Percentiles rank a stretch among this genome's conserved stretches.
These are phyloP conservation scores for Blastomyces parvus DNA, from an alignment of 2,329 filamentous ascomycete genomes.

Conservation along the genomic window DNA sequence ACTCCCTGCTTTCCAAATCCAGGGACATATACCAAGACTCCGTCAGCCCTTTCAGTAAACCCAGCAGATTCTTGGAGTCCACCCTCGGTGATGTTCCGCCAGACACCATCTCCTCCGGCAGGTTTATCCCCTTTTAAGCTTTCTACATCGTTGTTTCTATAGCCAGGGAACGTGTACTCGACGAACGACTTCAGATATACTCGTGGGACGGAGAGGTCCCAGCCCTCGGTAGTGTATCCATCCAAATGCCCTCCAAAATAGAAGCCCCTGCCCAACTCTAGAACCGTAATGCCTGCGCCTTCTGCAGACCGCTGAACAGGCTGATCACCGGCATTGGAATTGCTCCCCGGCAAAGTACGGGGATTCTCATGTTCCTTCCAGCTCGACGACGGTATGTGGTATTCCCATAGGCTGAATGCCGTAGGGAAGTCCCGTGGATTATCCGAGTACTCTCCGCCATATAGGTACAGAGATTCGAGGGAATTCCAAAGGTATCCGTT, in stretches of 20 bases:
- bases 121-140: constrained; percentile 44
- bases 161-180: constrained; percentile 66
- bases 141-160: constrained; percentile 53
- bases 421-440: constrained; percentile 48
- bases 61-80: constrained; percentile 56
- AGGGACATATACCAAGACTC: constrained; percentile 63
- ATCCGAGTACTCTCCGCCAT: constrained; percentile 65
- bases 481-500: constrained; percentile 71
- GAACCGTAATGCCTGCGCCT: constrained; percentile 61
- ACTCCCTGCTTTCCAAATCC: constrained; percentile 67
- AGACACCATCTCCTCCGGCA: constrained; percentile 54
- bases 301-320: constrained; percentile 61
- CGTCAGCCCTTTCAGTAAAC: constrained; percentile 66
- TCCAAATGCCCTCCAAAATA: constrained; percentile 74
- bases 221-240: constrained; percentile 52
- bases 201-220: constrained; percentile 55
- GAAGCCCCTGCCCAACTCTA: constrained; percentile 60
- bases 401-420: constrained; percentile 59
- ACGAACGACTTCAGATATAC: constrained; percentile 65
- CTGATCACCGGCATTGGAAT: constrained; percentile 47
- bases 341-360: constrained; percentile 53
- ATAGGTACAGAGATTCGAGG: constrained; percentile 59
- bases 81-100: constrained; percentile 64
- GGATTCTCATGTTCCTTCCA: constrained; percentile 58
- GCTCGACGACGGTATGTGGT: constrained; percentile 48